Evolutionary conservation across 441 rosid genomes (phyloP), one percentile per base, ranked within the genome.

Genomic region (Euphorbia celastroides): DNA sequence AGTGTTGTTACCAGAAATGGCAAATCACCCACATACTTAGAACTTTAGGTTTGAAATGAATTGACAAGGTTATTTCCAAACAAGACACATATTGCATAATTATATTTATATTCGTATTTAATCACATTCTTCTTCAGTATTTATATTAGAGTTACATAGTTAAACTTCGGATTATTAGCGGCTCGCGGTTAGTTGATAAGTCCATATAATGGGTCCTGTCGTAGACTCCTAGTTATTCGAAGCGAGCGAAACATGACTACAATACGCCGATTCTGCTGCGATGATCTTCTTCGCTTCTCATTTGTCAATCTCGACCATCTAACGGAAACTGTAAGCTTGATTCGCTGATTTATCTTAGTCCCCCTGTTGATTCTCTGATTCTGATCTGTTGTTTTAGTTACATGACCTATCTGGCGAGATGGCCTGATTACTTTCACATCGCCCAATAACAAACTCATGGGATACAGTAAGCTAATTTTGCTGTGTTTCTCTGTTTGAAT

Each of bases 371-470:
- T 50, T 13, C 7, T 25, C 13, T 27, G 20, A 64, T 31, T 6
- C 17, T 17, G 5, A 55, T 62, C 44, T 30, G 38, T 5, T 19
- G 3, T 16, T 64, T 34, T 4, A 28, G 11, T 70, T 95, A 95
- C 75, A 88, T 92, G 99, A 90, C 95, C 59, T 95, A 92, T 79
- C 74, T 95, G 81, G 98, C 98, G 60, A 82, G 97, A 67, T 92
- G 96, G 96, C 98, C 96, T 1, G 97, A 95, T 71, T 92, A 88
- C 77, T 95, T 92, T 68, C 97, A 89, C 71, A 94, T 94, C 16
- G 89, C 99, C 11, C 5, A 91, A 87, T 10, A 77, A 74, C 78
- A 82, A 81, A 67, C 78, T 88, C 75, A 94, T 94, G 96, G 98
- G 97, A 65, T 94, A 94, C 77, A 87, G 99, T 89, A 75, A 58